A percentile compares a stretch with the other conserved stretches of the same genome.
phyloP scores from a whole-genome alignment of 371 early-diverging fungal genomes.

The Coemansia sp. region DNA sequence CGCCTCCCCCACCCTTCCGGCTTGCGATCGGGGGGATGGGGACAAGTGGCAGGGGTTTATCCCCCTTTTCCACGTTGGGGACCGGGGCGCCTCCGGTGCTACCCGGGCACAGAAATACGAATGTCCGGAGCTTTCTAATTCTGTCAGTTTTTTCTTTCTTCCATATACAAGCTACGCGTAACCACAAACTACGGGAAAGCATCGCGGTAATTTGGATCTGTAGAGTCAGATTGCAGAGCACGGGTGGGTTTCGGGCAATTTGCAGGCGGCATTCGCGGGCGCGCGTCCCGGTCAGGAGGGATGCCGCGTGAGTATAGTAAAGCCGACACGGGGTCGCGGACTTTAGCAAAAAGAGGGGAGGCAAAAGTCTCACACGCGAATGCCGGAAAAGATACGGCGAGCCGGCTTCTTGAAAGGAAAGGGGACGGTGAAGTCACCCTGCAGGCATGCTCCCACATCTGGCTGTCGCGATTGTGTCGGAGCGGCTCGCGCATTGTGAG shows the following conservation, averaged over 20 bases:
- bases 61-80: no score
- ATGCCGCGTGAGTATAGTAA: background rate
- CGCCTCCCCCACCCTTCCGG: no score
- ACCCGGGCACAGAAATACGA: no score
- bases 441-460: background rate
- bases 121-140: background rate
- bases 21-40: no score
- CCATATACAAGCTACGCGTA: background rate
- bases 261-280: background rate
- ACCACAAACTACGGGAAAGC: background rate
- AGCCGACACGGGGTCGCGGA: constrained; percentile 1
- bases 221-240: background rate
- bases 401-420: background rate
- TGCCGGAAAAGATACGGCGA: background rate
- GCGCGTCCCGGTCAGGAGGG: background rate
- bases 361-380: background rate
- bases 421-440: constrained; percentile 5
- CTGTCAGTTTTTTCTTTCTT: background rate
- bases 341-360: background rate
- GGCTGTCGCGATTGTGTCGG: no score
- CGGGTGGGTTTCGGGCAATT: background rate
- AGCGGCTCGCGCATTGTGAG: no score
- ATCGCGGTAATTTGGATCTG: background rate
- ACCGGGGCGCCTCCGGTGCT: no score
- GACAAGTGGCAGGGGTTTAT: no score